These are phyloP conservation scores for Pyricularia sp. DNA, from an alignment of 2,329 filamentous ascomycete genomes.

Conservation along the genomic window DNA sequence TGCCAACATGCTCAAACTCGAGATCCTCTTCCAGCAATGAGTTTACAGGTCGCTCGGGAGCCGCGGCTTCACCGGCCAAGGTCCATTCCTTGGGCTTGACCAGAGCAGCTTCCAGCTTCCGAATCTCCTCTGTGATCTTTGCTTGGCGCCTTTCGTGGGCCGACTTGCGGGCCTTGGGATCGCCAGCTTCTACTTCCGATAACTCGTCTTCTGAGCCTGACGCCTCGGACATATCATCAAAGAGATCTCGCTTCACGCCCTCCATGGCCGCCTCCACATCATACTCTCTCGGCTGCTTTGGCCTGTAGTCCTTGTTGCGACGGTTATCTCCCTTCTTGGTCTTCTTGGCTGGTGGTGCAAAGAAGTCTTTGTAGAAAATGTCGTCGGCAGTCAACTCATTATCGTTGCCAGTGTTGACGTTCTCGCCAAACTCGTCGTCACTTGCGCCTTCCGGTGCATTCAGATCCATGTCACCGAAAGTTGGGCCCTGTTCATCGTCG, in stretches of 20 bases:
- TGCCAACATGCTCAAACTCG: constrained; percentile 91
- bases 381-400: constrained; percentile 69
- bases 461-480: constrained; percentile 71
- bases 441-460: constrained; percentile 62
- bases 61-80: constrained; percentile 77
- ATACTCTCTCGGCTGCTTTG: constrained; percentile 33
- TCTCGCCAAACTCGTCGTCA: constrained; percentile 44
- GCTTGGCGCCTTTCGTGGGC: constrained; percentile 81
- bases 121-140: constrained; percentile 82
- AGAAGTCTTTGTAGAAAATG: constrained; percentile 88
- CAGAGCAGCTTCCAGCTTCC: constrained; percentile 78
- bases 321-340: constrained; percentile 40
- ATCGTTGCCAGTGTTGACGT: constrained; percentile 29
- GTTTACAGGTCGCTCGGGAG: constrained; percentile 74
- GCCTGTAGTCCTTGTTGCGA: constrained; percentile 27
- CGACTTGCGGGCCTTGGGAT: constrained; percentile 66
- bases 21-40: constrained; percentile 90
- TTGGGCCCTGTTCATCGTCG: constrained; percentile 69
- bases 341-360: constrained; percentile 74
- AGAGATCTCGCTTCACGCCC: constrained; percentile 26
- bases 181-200: constrained; percentile 56
- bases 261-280: constrained; percentile 46
- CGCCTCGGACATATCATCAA: constrained; percentile 62
- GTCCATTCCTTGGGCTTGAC: constrained; percentile 90
- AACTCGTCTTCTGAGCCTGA: constrained; percentile 41